Percentiles rank a stretch among this genome's conserved stretches.
phyloP scores from a whole-genome alignment of 2,329 filamentous ascomycete species.

The Fusarium sp. region DNA sequence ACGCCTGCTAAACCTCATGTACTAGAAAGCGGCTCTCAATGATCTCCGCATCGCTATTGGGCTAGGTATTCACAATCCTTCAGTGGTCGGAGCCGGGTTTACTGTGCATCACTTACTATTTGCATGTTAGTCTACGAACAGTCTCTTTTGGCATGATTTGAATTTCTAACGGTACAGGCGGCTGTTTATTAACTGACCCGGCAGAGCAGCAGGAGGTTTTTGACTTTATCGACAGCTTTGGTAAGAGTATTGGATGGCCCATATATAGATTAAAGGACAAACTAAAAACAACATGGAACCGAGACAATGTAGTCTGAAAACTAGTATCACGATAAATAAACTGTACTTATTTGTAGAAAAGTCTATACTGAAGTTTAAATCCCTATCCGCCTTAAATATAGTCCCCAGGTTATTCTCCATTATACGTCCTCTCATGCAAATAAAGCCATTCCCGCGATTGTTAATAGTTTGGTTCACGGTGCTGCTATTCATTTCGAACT shows the following conservation, averaged over 20 bases:
- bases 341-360: too few relatives aligned
- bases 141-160: too few relatives aligned
- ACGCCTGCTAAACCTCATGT: accelerated
- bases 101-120: neutral
- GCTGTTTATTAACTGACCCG: neutral
- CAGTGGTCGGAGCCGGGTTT: neutral
- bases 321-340: too few relatives aligned
- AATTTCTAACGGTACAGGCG: accelerated
- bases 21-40: neutral
- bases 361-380: neutral
- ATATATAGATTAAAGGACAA: accelerated
- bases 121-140: neutral
- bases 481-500: neutral
- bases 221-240: neutral
- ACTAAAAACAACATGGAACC: neutral
- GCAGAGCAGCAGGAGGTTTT: neutral
- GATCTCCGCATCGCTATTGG: neutral
- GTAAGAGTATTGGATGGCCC: neutral
- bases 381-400: neutral
- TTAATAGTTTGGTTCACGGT: neutral
- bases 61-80: neutral
- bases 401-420: neutral
- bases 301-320: too few relatives aligned
- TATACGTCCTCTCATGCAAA: neutral
- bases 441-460: neutral